Base-by-base conservation (phyloP, 441 rosid genomes). In the Biscutella laevigata region DNA sequence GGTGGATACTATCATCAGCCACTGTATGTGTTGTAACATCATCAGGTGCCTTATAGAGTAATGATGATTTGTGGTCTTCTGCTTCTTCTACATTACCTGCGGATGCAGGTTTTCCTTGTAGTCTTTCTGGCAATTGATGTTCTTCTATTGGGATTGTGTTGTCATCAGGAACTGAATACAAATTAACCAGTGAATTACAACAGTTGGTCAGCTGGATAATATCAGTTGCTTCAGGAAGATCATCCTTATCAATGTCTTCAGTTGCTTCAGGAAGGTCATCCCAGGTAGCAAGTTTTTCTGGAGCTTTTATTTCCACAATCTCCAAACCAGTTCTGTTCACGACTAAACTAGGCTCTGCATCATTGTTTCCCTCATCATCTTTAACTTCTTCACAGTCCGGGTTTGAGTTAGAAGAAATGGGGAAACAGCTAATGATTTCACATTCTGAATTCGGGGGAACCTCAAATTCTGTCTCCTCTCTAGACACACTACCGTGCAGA, bases 291-390 rank as follows among this genome's bases (percentile, higher is more conserved):
- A 57, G 40, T 57, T 24, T 43, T 48, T 70, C 82, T 34, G 65
- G 75, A 71, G 11, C 44, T 36, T n/a, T n/a, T n/a, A n/a, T n/a
- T n/a, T n/a, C n/a, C 53, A 71, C 59, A 44, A 57, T 56, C 61
- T 78, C 72, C 62, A 55, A 53, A 64, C 61, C 56, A 48, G 72
- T 70, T 45, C 30, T 59, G 35, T 32, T 56, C 36, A 19, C 22
- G 29, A 22, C 70, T 59, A 13, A 12, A 51, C 26, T 49, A 33
- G 50, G 32, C 36, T 42, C 24, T 40, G 56, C 44, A 26, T 24
- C 46, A 10, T 60, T 44, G 59, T 36, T 53, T 43, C 65, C 69
- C 50, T 19, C 34, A n/a, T 53, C 50, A 28, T 66, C 81, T 59
- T 25, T 30, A 39, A 59, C 68, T 26, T 48, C 64, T 53, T 66